Evolutionary conservation across 2,329 filamentous ascomycete species (phyloP).

Genomic region (Rutstroemia sp.): DNA sequence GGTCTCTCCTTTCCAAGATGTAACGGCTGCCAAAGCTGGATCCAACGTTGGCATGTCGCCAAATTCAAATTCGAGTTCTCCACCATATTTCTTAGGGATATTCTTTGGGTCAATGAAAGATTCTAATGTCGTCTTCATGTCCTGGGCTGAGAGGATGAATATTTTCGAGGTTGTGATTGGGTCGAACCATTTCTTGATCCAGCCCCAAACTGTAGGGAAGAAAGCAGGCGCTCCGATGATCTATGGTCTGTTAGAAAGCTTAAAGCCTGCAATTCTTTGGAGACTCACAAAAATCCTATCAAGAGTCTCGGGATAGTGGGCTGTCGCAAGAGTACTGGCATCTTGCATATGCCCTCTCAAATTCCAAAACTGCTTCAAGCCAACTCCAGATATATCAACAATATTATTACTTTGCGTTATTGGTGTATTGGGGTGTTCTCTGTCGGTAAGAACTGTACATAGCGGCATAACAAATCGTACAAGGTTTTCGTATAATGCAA

Average conservation of each 20-base stretch:
- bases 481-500: slow-evolving; percentile 89
- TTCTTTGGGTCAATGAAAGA: slow-evolving; percentile 75
- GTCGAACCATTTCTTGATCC: slow-evolving; percentile 94
- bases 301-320: slow-evolving; percentile 90
- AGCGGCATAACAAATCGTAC: slow-evolving; percentile 81
- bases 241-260: slow-evolving; percentile 29
- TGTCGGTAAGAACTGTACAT: slow-evolving; percentile 66
- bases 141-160: slow-evolving; percentile 70
- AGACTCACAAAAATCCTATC: slow-evolving; percentile 60
- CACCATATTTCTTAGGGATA: slow-evolving; percentile 86
- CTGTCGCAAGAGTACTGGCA: slow-evolving; percentile 78
- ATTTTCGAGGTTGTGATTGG: slow-evolving; percentile 94
- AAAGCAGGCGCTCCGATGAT: slow-evolving; percentile 86
- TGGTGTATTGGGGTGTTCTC: slow-evolving; percentile 70
- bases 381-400: slow-evolving; percentile 83
- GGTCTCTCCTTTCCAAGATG: slow-evolving; percentile 44
- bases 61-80: slow-evolving; percentile 75
- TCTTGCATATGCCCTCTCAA: slow-evolving; percentile 90
- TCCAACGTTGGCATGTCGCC: slow-evolving; percentile 72
- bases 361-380: slow-evolving; percentile 93
- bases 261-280: background rate
- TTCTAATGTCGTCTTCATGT: slow-evolving; percentile 70
- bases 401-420: slow-evolving; percentile 93
- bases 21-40: slow-evolving; percentile 42
- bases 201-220: slow-evolving; percentile 90